Conservation (phyloP, 257 asterid genomes). For the Coffea eugenioides region DNA sequence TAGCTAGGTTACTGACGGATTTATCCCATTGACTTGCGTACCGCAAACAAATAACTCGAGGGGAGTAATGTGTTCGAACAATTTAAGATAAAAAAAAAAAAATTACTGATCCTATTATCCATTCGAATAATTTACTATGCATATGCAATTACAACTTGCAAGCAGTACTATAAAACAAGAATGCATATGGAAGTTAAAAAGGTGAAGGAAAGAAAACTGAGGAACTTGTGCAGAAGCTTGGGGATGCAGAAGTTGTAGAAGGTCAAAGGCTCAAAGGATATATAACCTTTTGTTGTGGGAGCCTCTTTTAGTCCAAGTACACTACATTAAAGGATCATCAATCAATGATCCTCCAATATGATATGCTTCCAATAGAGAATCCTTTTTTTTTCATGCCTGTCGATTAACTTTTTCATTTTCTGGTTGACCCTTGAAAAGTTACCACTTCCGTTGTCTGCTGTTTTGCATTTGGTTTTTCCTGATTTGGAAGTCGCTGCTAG, state of each 20-base stretch:
- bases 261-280: conserved; percentile 15
- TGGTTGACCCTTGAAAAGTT: conserved; percentile 20
- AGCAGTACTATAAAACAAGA: not conserved
- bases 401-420: not conserved
- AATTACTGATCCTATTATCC: not conserved
- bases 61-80: not conserved
- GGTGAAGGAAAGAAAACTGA: conserved; percentile 8
- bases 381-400: conserved; percentile 10
- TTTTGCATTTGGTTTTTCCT: not conserved
- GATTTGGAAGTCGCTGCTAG: not conserved
- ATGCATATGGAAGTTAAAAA: conserved; percentile 10
- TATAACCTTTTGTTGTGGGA: not conserved
- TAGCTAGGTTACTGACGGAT: not conserved
- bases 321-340: not conserved
- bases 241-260: not conserved
- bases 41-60: no score
- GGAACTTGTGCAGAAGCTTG: no score
- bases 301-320: not conserved
- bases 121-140: not conserved
- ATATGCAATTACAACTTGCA: not conserved
- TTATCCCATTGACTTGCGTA: not conserved
- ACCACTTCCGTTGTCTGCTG: conserved; percentile 28
- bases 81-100: not conserved
- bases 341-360: not conserved
- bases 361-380: conserved; percentile 18